These are phyloP conservation scores for Acephala macrosclerotiorum DNA, from an alignment of 2,329 filamentous ascomycete species.

Conservation along the genomic window DNA sequence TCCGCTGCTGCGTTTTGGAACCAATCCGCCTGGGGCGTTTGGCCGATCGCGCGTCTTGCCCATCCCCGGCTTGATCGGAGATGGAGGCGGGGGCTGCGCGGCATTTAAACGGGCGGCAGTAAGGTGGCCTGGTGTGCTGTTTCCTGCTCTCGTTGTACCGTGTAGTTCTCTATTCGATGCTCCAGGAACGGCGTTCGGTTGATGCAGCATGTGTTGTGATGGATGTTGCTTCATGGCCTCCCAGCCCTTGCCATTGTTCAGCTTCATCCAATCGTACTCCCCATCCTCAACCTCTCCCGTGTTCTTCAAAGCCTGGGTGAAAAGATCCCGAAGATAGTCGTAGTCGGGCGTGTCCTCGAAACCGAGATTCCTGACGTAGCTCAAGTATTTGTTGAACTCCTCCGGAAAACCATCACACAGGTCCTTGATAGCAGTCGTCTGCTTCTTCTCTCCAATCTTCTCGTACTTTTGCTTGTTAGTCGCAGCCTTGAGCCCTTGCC, in stretches of 20 bases:
- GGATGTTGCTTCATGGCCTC: conserved; percentile 77
- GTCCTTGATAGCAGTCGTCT: conserved; percentile 96
- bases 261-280: conserved; percentile 99
- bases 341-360: conserved; percentile 99
- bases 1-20: conserved; percentile 79
- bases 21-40: conserved; percentile 78
- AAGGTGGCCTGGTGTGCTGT: conserved; percentile 64
- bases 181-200: conserved; percentile 79
- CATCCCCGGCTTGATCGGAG: conserved; percentile 79
- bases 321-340: conserved; percentile 94
- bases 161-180: conserved; percentile 87
- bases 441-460: conserved; percentile 99
- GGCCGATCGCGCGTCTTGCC: conserved; percentile 76
- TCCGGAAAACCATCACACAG: conserved; percentile 96
- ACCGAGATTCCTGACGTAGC: conserved; percentile 95
- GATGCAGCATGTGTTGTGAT: conserved; percentile 75
- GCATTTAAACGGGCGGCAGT: conserved; percentile 92
- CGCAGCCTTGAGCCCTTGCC: conserved; percentile 77
- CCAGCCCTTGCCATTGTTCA: conserved; percentile 91
- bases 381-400: conserved; percentile 97
- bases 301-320: conserved; percentile 95
- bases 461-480: conserved; percentile 98
- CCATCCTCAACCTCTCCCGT: conserved; percentile 95
- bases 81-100: conserved; percentile 87
- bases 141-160: conserved; percentile 71